These are phyloP conservation scores for Arthrobotrys megalospora DNA, from an alignment of 2,329 filamentous ascomycete genomes.

Conservation along the genomic window DNA sequence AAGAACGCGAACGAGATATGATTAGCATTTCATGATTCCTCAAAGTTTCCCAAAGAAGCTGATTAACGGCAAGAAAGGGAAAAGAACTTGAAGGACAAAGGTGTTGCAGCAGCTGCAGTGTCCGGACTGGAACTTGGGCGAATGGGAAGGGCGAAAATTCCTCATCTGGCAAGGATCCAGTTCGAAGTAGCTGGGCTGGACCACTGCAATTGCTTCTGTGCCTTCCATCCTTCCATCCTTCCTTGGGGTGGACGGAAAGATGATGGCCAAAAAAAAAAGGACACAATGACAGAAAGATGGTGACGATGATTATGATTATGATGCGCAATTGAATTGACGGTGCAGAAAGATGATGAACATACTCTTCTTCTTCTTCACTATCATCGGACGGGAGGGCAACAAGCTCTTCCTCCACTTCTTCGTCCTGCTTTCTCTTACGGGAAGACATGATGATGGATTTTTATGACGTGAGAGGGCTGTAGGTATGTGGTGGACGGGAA, in stretches of 20 bases:
- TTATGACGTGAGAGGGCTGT: slow-evolving; percentile 8
- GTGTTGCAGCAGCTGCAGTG: slow-evolving; percentile 34
- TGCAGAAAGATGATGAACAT: slow-evolving; percentile 12
- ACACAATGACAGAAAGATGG: slow-evolving; percentile 15
- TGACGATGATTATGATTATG: too few relatives aligned
- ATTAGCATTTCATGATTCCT: slow-evolving; percentile 32
- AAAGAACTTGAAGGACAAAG: not conserved
- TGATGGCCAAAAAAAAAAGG: not conserved
- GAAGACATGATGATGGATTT: slow-evolving; percentile 61
- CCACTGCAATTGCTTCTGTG: slow-evolving; percentile 8
- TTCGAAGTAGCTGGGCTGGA: slow-evolving; percentile 5
- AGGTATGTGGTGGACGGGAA: not conserved
- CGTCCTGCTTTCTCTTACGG: slow-evolving; percentile 64
- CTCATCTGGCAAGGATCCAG: slow-evolving; percentile 54
- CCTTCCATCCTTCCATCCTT: slow-evolving; percentile 19
- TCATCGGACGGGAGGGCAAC: slow-evolving; percentile 63
- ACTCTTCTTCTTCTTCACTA: slow-evolving; percentile 64
- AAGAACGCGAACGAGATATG: slow-evolving; percentile 17
- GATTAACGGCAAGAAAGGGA: slow-evolving; percentile 16
- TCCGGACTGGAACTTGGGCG: slow-evolving; percentile 36
- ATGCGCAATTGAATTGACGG: slow-evolving; percentile 1
- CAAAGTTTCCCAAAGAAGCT: slow-evolving; percentile 17
- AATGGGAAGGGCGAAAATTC: slow-evolving; percentile 51
- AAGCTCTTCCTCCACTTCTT: slow-evolving; percentile 62
- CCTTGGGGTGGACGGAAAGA: slow-evolving; percentile 2